Conservation (phyloP, 805 yeast genomes). For the Candida ponderosae region DNA sequence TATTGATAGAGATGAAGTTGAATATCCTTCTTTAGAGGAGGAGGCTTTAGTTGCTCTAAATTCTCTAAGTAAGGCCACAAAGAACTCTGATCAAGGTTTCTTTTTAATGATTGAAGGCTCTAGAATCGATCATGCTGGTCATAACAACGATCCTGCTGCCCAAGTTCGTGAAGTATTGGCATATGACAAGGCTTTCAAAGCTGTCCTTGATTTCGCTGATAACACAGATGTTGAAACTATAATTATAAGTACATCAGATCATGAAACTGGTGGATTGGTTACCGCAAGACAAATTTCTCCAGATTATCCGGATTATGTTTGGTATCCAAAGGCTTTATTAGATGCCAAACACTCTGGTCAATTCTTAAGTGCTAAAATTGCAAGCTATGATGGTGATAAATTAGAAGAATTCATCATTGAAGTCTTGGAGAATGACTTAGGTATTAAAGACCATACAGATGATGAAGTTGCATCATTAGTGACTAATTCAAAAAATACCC, state of each 20-base stretch:
- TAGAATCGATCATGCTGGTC: slow-evolving; percentile 94
- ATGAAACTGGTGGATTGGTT: slow-evolving; percentile 94
- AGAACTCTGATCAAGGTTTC: slow-evolving; percentile 74
- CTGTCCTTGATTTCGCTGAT: slow-evolving; percentile 66
- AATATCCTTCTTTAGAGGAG: slow-evolving; percentile 73
- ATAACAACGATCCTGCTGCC: slow-evolving; percentile 88
- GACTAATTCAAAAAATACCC: slow-evolving; percentile 22
- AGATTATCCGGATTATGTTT: slow-evolving; percentile 74
- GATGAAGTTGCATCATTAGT: slow-evolving; percentile 45
- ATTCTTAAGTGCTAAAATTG: slow-evolving; percentile 43
- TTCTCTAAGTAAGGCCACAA: slow-evolving; percentile 58
- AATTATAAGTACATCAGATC: slow-evolving; percentile 81
- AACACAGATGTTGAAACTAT: slow-evolving; percentile 66
- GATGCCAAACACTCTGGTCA: slow-evolving; percentile 77
- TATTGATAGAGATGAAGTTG: slow-evolving; percentile 56
- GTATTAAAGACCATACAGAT: slow-evolving; percentile 47
- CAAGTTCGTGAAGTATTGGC: slow-evolving; percentile 89
- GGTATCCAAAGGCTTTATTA: slow-evolving; percentile 75
- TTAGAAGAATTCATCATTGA: slow-evolving; percentile 43
- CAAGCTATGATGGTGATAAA: slow-evolving; percentile 23
- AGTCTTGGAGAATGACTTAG: slow-evolving; percentile 57
- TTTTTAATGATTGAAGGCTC: slow-evolving; percentile 87
- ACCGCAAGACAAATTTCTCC: slow-evolving; percentile 69
- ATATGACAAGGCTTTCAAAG: slow-evolving; percentile 72
- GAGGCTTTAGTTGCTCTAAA: slow-evolving; percentile 68